Evolutionary conservation across 2,329 filamentous ascomycete species (phyloP).

Genomic region (Didymella arachidicola): DNA sequence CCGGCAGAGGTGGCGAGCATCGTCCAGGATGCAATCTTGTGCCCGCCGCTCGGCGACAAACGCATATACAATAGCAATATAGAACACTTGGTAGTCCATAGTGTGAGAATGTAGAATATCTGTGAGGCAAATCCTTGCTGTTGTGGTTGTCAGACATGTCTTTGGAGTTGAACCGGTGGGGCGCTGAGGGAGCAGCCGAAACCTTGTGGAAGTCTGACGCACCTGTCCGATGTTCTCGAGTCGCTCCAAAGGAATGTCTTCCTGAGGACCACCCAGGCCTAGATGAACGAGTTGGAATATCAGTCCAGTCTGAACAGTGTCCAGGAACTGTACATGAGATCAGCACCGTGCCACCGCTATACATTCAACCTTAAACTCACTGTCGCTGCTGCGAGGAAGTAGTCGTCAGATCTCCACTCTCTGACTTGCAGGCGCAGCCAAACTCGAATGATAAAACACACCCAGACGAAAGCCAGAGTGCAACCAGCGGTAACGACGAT

Average conservation of each 20-base stretch:
- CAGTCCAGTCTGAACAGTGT: constrained; percentile 37
- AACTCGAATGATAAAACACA: constrained; percentile 41
- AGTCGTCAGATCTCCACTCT: constrained; percentile 46
- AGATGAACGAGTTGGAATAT: constrained; percentile 36
- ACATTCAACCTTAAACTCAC: constrained; percentile 21
- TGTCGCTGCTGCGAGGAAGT: constrained; percentile 34
- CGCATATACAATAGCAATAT: constrained; percentile 42
- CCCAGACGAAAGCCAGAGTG: constrained; percentile 41
- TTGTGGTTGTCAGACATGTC: constrained; percentile 22
- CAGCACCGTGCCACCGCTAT: constrained; percentile 15
- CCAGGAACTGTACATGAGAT: constrained; percentile 33
- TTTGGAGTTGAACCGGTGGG: constrained; percentile 6
- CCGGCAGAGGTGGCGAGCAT: constrained; percentile 29
- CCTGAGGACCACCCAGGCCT: constrained; percentile 35
- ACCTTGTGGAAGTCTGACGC: constrained; percentile 21
- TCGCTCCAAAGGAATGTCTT: constrained; percentile 24
- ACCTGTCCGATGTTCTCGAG: constrained; percentile 39
- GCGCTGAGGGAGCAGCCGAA: constrained; percentile 19
- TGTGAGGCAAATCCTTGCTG: constrained; percentile 44
- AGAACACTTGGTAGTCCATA: constrained; percentile 41
- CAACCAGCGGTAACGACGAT: constrained; percentile 41
- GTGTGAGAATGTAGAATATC: constrained; percentile 40
- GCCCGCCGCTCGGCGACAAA: constrained; percentile 32
- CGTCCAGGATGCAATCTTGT: constrained; percentile 32
- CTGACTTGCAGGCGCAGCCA: constrained; percentile 39